Evolutionary conservation across 2,329 filamentous ascomycete genomes (phyloP).

Genomic region (Colletotrichum viniferum): DNA sequence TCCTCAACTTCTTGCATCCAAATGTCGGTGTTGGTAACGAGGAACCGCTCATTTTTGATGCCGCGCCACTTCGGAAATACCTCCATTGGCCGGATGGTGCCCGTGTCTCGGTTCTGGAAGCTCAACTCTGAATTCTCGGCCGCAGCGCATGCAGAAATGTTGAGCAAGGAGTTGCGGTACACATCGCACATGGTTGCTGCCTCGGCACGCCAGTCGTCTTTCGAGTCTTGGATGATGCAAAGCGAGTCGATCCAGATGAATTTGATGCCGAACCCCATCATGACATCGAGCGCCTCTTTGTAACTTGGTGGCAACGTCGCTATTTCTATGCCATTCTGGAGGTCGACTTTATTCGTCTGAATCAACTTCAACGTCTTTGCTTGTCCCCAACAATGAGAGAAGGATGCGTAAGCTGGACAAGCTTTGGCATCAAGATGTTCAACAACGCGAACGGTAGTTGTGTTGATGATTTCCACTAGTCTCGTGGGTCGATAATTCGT

Average conservation of each 20-base stretch:
- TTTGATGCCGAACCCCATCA: neutral
- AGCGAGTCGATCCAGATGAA: neutral
- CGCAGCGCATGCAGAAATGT: neutral
- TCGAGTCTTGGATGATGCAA: neutral
- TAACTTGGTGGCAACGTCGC: neutral
- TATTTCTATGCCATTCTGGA: neutral
- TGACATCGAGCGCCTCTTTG: neutral
- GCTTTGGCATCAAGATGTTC: neutral
- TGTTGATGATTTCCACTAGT: neutral
- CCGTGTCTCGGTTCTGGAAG: neutral
- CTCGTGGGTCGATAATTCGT: neutral
- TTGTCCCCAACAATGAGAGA: neutral
- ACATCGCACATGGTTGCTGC: neutral
- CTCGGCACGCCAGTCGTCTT: neutral
- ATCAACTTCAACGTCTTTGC: neutral
- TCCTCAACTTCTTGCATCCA: neutral
- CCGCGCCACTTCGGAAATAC: neutral
- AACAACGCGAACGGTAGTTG: neutral
- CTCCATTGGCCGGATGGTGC: neutral
- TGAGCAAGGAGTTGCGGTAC: neutral
- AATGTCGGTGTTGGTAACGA: neutral
- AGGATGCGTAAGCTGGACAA: neutral
- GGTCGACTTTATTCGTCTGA: fast-evolving
- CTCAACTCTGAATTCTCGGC: neutral
- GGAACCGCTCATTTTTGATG: neutral